These are phyloP conservation scores for Nitzschia putrida DNA, from an alignment of 108 stramenopile genomes.

Conservation along the genomic window DNA sequence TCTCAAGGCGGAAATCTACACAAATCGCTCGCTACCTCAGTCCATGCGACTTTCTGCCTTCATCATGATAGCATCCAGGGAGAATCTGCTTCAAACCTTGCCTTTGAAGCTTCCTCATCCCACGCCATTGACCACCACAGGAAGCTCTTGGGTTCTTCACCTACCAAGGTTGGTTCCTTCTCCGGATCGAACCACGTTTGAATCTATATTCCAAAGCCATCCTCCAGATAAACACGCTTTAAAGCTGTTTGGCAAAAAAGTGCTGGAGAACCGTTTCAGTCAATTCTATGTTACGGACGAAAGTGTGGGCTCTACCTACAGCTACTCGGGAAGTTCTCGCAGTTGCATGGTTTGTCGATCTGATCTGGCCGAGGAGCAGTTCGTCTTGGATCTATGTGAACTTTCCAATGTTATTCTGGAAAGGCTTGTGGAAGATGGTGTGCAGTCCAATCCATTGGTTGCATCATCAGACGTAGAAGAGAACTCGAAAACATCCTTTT, in stretches of 20 bases:
- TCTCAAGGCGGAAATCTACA: not conserved
- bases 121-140: slow-evolving; percentile 22
- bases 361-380: slow-evolving; percentile 6
- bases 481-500: not conserved
- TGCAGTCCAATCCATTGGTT: slow-evolving; percentile 61
- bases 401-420: slow-evolving; percentile 8
- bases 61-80: slow-evolving; percentile 7
- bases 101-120: slow-evolving; percentile 14
- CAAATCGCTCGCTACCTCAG: not conserved
- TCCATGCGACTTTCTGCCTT: not conserved
- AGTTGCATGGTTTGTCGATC: slow-evolving; percentile 13
- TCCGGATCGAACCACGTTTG: slow-evolving; percentile 21
- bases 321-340: slow-evolving; percentile 26
- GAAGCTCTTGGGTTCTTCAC: slow-evolving; percentile 25
- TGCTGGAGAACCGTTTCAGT: slow-evolving; percentile 42
- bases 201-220: slow-evolving; percentile 33
- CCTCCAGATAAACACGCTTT: slow-evolving; percentile 29
- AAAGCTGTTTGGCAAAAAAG: slow-evolving; percentile 32
- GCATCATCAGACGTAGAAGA: slow-evolving; percentile 52
- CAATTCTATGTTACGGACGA: slow-evolving; percentile 24
- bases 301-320: slow-evolving; percentile 10
- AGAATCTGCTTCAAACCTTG: slow-evolving; percentile 5
- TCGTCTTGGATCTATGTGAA: slow-evolving; percentile 19
- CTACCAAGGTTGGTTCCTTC: slow-evolving; percentile 1
- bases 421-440: not conserved